These are phyloP conservation scores for Neurospora sp. DNA, from an alignment of 495 filamentous ascomycete species.

Conservation along the genomic window DNA sequence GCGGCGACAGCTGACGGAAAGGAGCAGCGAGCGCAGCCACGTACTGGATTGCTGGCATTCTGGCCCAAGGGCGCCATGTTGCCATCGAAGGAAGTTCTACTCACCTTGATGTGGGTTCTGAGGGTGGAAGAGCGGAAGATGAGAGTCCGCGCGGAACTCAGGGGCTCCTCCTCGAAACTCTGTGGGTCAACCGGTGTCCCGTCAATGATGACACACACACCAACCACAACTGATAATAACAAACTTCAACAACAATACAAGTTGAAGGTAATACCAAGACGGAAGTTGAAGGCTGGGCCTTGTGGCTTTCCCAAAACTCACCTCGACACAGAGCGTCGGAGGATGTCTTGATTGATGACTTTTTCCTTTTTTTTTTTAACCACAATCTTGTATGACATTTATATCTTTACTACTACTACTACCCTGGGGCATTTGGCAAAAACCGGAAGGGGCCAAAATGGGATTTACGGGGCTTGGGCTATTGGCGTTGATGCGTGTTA, in stretches of 20 bases:
- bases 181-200: slow-evolving; percentile 14
- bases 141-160: slow-evolving; percentile 14
- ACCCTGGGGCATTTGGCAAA: neutral
- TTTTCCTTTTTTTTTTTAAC: neutral
- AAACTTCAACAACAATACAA: neutral
- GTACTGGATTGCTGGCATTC: slow-evolving; percentile 23
- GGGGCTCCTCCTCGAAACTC: slow-evolving; percentile 11
- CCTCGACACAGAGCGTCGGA: neutral
- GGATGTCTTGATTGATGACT: neutral
- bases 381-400: neutral
- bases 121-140: slow-evolving; percentile 36
- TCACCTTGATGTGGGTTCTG: slow-evolving; percentile 43
- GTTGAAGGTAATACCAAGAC: neutral
- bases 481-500: neutral
- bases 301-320: neutral
- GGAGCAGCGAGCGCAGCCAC: slow-evolving; percentile 25
- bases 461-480: neutral
- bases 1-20: slow-evolving; percentile 16
- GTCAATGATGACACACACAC: slow-evolving; percentile 12
- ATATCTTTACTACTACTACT: neutral
- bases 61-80: slow-evolving; percentile 34
- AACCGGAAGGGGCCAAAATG: neutral
- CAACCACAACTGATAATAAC: neutral
- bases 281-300: neutral
- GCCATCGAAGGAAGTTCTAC: slow-evolving; percentile 42